Evolutionary conservation across 2,329 filamentous ascomycete species (phyloP), one percentile per base, ranked within the genome.

Genomic region (Aspergillus sp.): DNA sequence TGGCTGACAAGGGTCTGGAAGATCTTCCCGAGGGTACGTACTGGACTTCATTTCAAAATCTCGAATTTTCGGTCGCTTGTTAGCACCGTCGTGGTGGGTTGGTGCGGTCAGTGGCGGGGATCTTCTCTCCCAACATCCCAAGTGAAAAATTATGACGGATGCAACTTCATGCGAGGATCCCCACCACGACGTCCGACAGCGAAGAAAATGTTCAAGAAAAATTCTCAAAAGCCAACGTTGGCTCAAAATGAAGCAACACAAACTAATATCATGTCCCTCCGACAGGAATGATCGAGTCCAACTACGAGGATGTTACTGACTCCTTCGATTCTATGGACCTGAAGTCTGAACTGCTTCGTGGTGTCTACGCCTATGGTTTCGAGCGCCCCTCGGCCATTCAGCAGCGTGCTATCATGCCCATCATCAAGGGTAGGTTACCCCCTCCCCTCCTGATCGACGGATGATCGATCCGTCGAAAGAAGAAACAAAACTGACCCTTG

Each of bases 231-330:
- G 36, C 49, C 55, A 59, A 63, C 54, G 44, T 35, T 30, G 22
- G 49, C 50, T 11, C 24, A 52, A 38, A 36, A 20, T 33, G 38
- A 44, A 20, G 33, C 22, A 16, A 41, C 33, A 13, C 24, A 35
- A 44, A 47, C 49, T 58, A 45, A 61, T 55, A 20, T 54, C 32
- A 36, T 14, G 44, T 50, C 53, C 56, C 46, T 30, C 17, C n/a
- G 74, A 70, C 76, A 96, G 93, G 88, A 79, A 91, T 95, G 82
- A 99, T 99, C 84, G 95, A 99, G 85, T 96, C 92, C 75, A 99
- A 99, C 90, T 99, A 97, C 82, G 94, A 99, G 85, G 92, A 97
- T 85, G 92, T 93, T 72, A 93, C 94, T 79, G 95, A 99, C 81
- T 96, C 91, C 58, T 99, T 99, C 81, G 94, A 99, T 80, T 84